Evolutionary conservation across 73 alveolate genomes (phyloP).

Genomic region (Effrenium voratum): DNA sequence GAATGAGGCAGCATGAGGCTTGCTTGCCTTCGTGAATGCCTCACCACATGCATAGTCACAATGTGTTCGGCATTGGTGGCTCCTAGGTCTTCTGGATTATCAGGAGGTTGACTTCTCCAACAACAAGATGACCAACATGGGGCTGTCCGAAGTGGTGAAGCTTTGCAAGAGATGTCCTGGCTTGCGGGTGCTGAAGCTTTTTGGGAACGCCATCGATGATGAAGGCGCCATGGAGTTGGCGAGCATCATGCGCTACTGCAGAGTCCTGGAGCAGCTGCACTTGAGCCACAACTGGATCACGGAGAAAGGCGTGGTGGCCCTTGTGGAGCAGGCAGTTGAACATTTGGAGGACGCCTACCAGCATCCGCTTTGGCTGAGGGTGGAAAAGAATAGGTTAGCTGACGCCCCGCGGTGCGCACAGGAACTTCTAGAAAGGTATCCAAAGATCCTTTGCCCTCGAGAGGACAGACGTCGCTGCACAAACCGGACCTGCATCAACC

Average conservation of each 20-base stretch:
- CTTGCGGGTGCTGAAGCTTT: conserved; percentile 62
- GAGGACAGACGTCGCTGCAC: conserved; percentile 34
- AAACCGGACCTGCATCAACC: background rate
- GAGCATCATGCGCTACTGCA: background rate
- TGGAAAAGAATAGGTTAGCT: conserved; percentile 54
- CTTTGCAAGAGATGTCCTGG: conserved; percentile 65
- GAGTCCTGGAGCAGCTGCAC: conserved; percentile 48
- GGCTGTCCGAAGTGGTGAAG: conserved; percentile 57
- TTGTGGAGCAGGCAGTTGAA: conserved; percentile 30
- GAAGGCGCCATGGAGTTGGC: conserved; percentile 42
- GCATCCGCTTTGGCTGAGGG: conserved; percentile 66
- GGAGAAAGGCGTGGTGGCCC: conserved; percentile 31
- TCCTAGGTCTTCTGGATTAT: conserved; percentile 28
- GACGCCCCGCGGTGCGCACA: conserved; percentile 10
- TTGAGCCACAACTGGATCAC: conserved; percentile 82
- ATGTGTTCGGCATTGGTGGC: no score
- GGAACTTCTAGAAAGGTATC: conserved; percentile 2
- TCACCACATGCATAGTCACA: no score
- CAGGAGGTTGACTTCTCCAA: conserved; percentile 67
- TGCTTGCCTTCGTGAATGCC: no score
- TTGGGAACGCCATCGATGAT: conserved; percentile 43
- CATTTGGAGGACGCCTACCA: background rate
- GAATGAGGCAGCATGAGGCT: no score
- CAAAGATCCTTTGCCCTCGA: conserved; percentile 22
- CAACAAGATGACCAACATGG: conserved; percentile 35